Base-by-base conservation (phyloP, 2,329 filamentous ascomycete genomes). In the Aspergillus nomiae region DNA sequence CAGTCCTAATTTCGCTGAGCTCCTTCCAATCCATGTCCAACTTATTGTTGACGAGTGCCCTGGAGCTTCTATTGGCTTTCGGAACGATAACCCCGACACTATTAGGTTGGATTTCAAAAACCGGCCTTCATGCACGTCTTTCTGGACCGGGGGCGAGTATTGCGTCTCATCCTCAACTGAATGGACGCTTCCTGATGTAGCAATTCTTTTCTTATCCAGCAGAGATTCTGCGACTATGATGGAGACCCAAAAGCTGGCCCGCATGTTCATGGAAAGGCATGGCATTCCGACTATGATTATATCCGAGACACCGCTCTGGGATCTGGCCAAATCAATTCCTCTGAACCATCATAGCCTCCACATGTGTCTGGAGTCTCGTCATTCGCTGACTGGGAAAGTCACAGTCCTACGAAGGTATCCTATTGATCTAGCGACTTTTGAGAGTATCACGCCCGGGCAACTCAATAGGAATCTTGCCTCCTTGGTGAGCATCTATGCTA, bases 31-130 rank as follows among this genome's bases (percentile, higher is more conserved):
- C 54, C 77, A 78, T 71, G 76, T 81, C 19, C 80, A 83, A 64
- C 75, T 84, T 16, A 76, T 81, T 57, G 81, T 84, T 43, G 81
- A 84, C 54, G 80, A 82, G 62, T 83, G 81, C 62, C 66, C 76
- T 46, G 70, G 71, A 26, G 78, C 79, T 24, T 66, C 68, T 1
- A 71, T 70, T 19, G 71, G 71, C n/a, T 51, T 64, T 30, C 67
- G 66, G 19, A 63, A 66, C 8, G 65, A 69, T 55, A 70, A 68
- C 16, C 69, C 75, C 54, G 71, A 69, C 55, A 72, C 74, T n/a
- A 73, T 82, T 53, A 67, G 64, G 19, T 64, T 82, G 53, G 69
- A 65, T 7, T 75, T 82, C 60, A 81, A 80, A 67, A 77, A 78
- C 38, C 72, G 77, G 6, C 72, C 77, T 16, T 56, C 70, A 21